A percentile compares a stretch with the other conserved stretches of the same genome.
These are phyloP conservation scores for Botrytis aclada DNA, from an alignment of 2,329 filamentous ascomycete species.

Conservation along the genomic window DNA sequence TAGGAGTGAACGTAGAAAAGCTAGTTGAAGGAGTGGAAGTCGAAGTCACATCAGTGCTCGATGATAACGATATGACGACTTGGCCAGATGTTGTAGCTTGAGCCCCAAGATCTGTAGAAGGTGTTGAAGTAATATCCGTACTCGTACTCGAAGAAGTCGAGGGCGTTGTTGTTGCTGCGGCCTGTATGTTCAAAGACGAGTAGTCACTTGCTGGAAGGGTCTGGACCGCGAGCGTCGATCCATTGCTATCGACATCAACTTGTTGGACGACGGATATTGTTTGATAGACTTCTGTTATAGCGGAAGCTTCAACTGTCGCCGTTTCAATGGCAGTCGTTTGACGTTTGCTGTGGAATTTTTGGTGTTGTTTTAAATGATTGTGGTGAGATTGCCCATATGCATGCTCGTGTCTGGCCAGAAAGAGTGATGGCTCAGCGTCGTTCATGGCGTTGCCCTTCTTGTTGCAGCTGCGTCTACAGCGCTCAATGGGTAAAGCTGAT, in stretches of 20 bases:
- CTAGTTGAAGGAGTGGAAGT: conserved; percentile 33
- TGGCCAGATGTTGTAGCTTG: conserved; percentile 18
- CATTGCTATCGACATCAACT: conserved; percentile 35
- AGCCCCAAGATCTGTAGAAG: conserved; percentile 11
- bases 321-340: conserved; percentile 18
- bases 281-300: conserved; percentile 31
- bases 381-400: conserved; percentile 35
- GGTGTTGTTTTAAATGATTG: conserved; percentile 29
- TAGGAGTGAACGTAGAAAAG: conserved; percentile 33
- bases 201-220: conserved; percentile 22
- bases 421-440: conserved; percentile 37
- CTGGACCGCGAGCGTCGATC: conserved; percentile 30
- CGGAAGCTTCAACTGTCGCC: conserved; percentile 18
- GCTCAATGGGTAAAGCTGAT: conserved; percentile 23
- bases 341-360: conserved; percentile 27
- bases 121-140: not conserved
- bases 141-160: conserved; percentile 9
- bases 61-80: conserved; percentile 28
- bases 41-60: conserved; percentile 26
- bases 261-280: conserved; percentile 36
- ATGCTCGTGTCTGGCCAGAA: conserved; percentile 35
- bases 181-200: conserved; percentile 6
- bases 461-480: conserved; percentile 36
- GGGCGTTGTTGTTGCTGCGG: conserved; percentile 22
- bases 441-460: conserved; percentile 30